Evolutionary conservation across 2,329 filamentous ascomycete genomes (phyloP), one percentile per base, ranked within the genome.

Genomic region (Zymoseptoria ardabiliae): DNA sequence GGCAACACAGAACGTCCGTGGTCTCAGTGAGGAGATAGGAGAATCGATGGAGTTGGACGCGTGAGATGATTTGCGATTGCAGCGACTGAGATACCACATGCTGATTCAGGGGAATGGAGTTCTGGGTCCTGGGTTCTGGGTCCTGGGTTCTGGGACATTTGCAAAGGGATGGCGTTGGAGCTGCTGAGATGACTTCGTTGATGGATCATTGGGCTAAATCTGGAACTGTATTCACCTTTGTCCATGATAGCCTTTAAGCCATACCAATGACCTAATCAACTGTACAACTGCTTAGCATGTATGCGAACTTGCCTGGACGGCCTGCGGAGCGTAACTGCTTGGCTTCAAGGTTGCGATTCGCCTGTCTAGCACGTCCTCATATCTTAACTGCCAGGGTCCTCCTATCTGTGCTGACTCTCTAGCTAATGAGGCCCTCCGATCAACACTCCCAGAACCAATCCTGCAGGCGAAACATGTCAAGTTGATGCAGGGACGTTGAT

Each of bases 31-130:
- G 61, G 68, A 71, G 53, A 68, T 72, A 54, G 62, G 64, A 1
- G 70, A 69, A n/a, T 61, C 62, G 25, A 72, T 72, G 69, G 70
- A 72, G 30, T 63, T 71, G n/a, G 65, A 65, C 30, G 50, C 52
- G 23, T 64, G 56, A 64, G 30, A 53, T 28, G 13, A n/a, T 13
- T 21, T 45, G 35, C 35, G 35, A 45, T n/a, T 45, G 35, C 35
- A 19, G 22, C 50, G 50, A 51, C 28, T 51, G 22, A 53, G 51
- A 53, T 53, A 53, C 51, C 51, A 53, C n/a, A 19, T 53, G 20
- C n/a, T 53, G 11, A 23, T 23, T 22, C 51, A 53, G 17, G 11
- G 35, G 35, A 45, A 45, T 5, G 51, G 51, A 23, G 51, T 53
- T 53, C 22, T 2, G 51, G 23, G 50, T n/a, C 11, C 45, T 20